A percentile compares a stretch with the other conserved stretches of the same genome.
Evolutionary conservation across 257 asterid genomes (phyloP).

Genomic region (Handroanthus guayacan): DNA sequence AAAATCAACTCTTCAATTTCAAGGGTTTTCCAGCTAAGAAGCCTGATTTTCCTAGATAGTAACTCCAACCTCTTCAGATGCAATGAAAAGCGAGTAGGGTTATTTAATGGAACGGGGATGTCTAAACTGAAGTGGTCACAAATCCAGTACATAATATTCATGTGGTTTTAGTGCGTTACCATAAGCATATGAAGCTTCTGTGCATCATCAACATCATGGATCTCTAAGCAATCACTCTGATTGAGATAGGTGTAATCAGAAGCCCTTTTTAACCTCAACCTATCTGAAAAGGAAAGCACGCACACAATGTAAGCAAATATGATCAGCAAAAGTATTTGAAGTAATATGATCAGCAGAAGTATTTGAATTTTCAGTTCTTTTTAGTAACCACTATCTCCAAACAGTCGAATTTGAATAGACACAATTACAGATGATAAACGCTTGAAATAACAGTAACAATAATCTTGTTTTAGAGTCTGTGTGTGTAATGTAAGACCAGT

Average conservation of each 20-base stretch:
- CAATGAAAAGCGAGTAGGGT: background rate
- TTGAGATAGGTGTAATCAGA: constrained; percentile 75
- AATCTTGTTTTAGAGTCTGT: background rate
- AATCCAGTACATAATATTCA: background rate
- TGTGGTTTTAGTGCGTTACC: constrained; percentile 47
- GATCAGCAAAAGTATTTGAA: background rate
- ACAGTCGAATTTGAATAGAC: background rate
- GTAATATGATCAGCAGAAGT: background rate
- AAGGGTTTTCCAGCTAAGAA: constrained; percentile 23
- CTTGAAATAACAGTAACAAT: background rate
- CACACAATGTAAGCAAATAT: constrained; percentile 16
- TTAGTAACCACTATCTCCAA: background rate
- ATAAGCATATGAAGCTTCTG: constrained; percentile 61
- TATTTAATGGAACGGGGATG: background rate
- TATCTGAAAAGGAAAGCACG: constrained; percentile 57
- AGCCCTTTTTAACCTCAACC: constrained; percentile 72
- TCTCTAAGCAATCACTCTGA: constrained; percentile 78
- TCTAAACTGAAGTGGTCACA: background rate
- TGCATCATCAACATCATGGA: constrained; percentile 72
- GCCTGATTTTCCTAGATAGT: constrained; percentile 25
- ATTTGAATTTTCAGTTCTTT: background rate
- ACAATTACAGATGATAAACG: background rate
- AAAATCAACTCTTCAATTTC: constrained; percentile 19
- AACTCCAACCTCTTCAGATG: constrained; percentile 20
- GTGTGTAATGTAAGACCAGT: background rate